Percentiles rank a stretch among this genome's conserved stretches.
phyloP scores from a whole-genome alignment of 768 basidiomycete genomes.

The Lepiota venenata region DNA sequence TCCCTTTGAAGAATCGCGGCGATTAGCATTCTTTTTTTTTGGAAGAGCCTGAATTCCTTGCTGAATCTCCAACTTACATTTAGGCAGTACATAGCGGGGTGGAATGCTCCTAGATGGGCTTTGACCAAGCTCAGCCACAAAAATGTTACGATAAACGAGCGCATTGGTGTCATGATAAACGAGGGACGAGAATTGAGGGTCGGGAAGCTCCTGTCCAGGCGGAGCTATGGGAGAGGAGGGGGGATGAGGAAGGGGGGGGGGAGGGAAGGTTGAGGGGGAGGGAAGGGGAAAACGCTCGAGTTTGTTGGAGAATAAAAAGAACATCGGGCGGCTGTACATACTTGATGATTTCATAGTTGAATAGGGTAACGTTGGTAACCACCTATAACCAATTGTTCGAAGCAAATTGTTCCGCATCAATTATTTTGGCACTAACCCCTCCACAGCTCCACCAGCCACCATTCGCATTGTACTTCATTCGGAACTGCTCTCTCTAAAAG shows the following conservation, averaged over 20 bases:
- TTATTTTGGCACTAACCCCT: too few relatives aligned
- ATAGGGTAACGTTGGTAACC: too few relatives aligned
- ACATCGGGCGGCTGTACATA: too few relatives aligned
- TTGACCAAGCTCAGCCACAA: slow-evolving; percentile 14
- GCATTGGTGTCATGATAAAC: neutral
- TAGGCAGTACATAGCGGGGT: slow-evolving; percentile 43
- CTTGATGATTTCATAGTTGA: too few relatives aligned
- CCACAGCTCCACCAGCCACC: too few relatives aligned
- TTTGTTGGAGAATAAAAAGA: too few relatives aligned
- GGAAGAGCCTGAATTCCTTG: neutral
- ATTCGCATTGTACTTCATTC: too few relatives aligned
- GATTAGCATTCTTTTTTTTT: neutral
- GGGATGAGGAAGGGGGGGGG: neutral
- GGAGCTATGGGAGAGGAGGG: neutral
- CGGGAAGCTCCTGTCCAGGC: neutral
- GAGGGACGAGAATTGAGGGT: neutral
- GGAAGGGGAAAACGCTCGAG: too few relatives aligned
- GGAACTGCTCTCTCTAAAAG: too few relatives aligned
- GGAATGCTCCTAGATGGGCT: slow-evolving; percentile 41
- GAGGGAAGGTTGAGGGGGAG: neutral
- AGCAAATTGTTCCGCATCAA: too few relatives aligned
- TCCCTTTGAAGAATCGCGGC: slow-evolving; percentile 21
- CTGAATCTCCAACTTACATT: slow-evolving; percentile 28
- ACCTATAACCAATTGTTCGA: neutral
- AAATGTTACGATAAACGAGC: neutral